Percentiles rank a stretch among this genome's conserved stretches.
phyloP scores from a whole-genome alignment of 345 rosid species.

The Populus davidiana region DNA sequence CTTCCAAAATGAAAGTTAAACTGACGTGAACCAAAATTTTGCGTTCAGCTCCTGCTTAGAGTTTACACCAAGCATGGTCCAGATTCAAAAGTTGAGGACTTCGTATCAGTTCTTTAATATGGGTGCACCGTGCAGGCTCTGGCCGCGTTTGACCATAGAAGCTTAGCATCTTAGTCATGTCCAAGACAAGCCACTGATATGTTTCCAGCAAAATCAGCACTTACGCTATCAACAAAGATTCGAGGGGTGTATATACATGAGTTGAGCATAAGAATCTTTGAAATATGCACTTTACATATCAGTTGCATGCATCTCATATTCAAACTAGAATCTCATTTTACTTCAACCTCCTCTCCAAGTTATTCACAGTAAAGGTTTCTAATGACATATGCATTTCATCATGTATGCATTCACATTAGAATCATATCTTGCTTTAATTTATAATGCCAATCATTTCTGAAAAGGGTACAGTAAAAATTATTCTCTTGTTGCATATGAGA shows the following conservation, averaged over 20 bases:
- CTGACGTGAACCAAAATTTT: neutral
- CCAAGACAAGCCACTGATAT: neutral
- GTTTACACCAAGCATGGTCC: neutral
- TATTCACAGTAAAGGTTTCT: neutral
- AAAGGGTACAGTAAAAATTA: neutral
- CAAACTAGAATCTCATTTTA: constrained; percentile 1
- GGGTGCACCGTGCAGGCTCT: neutral
- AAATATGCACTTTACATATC: neutral
- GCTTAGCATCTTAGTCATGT: neutral
- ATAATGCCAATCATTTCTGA: constrained; percentile 16
- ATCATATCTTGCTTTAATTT: constrained; percentile 17
- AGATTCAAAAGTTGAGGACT: neutral
- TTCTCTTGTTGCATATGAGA: neutral
- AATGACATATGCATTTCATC: neutral
- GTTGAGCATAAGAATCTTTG: constrained; percentile 2
- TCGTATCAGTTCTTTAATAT: neutral
- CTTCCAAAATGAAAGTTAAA: neutral
- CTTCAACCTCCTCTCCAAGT: constrained; percentile 11
- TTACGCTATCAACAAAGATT: constrained; percentile 2
- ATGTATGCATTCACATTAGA: constrained; percentile 15
- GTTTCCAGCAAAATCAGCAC: constrained; percentile 4
- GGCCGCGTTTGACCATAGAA: neutral
- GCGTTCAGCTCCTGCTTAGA: neutral
- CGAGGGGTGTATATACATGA: neutral
- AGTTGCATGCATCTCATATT: neutral